Evolutionary conservation across 2,329 filamentous ascomycete genomes (phyloP).

Genomic region (Diaporthe sp.): DNA sequence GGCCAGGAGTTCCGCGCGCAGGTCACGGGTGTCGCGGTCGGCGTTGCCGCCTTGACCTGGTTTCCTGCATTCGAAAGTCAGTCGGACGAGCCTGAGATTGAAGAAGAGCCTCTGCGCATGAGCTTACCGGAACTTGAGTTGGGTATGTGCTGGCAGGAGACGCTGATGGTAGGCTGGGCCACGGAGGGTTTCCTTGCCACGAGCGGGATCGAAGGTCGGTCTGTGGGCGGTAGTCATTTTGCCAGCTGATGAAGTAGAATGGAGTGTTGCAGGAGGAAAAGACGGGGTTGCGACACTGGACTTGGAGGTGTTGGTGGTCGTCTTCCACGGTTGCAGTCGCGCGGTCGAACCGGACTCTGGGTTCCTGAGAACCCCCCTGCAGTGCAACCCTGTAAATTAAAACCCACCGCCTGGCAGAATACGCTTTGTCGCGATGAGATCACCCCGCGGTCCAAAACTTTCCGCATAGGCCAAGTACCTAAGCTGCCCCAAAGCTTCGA

Average conservation of each 20-base stretch:
- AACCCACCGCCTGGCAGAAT: constrained; percentile 39
- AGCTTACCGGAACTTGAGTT: constrained; percentile 84
- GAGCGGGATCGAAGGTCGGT: constrained; percentile 96
- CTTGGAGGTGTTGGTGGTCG: constrained; percentile 14
- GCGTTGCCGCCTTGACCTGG: constrained; percentile 90
- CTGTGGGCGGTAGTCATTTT: constrained; percentile 80
- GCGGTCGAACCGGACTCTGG: constrained; percentile 33
- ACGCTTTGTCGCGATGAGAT: constrained; percentile 23
- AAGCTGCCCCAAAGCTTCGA: constrained; percentile 12
- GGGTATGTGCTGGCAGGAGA: constrained; percentile 92
- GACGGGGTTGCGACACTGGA: not conserved
- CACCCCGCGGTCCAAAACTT: constrained; percentile 39
- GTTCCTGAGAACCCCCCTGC: constrained; percentile 21
- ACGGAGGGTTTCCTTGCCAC: constrained; percentile 93
- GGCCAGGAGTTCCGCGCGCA: constrained; percentile 89
- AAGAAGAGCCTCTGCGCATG: not conserved
- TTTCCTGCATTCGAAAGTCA: constrained; percentile 62
- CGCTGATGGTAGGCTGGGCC: constrained; percentile 97
- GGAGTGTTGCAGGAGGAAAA: not conserved
- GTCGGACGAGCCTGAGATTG: constrained; percentile 43
- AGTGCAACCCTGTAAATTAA: constrained; percentile 35
- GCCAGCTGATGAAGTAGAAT: not conserved
- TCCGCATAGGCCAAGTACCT: not conserved
- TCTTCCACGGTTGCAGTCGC: constrained; percentile 27
- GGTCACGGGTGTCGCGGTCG: constrained; percentile 78